Base-by-base conservation (phyloP, 2,329 filamentous ascomycete genomes). In the Colletotrichum cereale region DNA sequence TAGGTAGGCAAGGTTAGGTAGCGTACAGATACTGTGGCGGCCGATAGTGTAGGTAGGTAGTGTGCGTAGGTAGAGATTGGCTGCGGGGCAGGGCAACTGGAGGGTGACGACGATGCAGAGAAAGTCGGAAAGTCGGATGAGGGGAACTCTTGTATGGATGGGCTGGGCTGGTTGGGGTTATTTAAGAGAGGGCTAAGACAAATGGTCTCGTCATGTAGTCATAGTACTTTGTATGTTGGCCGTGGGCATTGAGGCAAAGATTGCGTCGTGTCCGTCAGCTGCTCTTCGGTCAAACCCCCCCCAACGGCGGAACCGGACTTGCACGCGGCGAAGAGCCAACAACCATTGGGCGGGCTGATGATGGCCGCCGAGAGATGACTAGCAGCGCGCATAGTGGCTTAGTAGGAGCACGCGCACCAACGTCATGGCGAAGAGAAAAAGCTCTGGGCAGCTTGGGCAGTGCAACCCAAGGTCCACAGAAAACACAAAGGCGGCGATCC, bases 391-490 rank as follows among this genome's bases (percentile, higher is more conserved):
- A 56, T 56, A 52, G 67, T 67, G 67, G 69, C 69, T 71, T 68
- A 68, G 69, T 68, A 48, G 67, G 67, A 44, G 57, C 63, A 67
- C 56, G 64, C 64, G 64, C 67, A n/a, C 64, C 21, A 64, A 71
- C 65, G 65, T 71, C 69, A 71, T 71, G 48, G 42, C 34, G 24
- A 56, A 36, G 26, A 55, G 36, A 63, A 31, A 29, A 63, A 31
- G 24, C 57, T 63, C 52, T 71, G 47, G 68, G 68, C 68, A 58
- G n/a, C 65, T 40, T 38, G 64, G 57, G 50, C 57, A 52, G 60
- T 62, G 60, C 60, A 47, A 36, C 18, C 16, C 10, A 55, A 21
- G 42, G 24, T 47, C 68, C 65, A 71, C 68, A 58, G 44, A 48
- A 50, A 48, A 21, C 42, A 44, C 18, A n/a, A n/a, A 40, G 38